A percentile compares a stretch with the other conserved stretches of the same genome.
Conservation (phyloP, 805 yeast species). For the Wickerhamiella kazuoi region DNA sequence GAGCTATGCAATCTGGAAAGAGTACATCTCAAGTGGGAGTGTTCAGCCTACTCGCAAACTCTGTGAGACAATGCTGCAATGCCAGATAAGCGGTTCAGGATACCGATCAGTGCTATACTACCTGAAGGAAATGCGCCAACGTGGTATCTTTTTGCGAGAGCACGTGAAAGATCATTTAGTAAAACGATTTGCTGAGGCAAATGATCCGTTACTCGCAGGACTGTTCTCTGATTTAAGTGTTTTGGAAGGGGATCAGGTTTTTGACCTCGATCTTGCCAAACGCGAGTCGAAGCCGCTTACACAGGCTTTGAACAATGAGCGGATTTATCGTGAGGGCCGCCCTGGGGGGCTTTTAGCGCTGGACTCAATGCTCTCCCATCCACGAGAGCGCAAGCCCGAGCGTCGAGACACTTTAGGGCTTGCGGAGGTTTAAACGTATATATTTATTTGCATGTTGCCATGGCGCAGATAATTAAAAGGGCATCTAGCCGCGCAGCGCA, state of each 20-base stretch:
- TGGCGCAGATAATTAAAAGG: background rate
- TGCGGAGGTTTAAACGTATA: no score
- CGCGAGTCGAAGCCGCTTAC: slow-evolving; percentile 2
- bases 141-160: slow-evolving; percentile 8
- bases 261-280: slow-evolving; percentile 5
- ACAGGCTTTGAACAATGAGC: slow-evolving; percentile 1
- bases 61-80: slow-evolving; percentile 14
- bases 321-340: background rate
- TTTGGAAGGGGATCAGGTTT: background rate
- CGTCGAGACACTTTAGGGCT: no score
- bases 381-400: no score
- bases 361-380: no score
- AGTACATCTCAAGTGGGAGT: slow-evolving; percentile 3
- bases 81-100: slow-evolving; percentile 14
- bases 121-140: slow-evolving; percentile 15
- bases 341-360: no score
- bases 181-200: slow-evolving; percentile 4
- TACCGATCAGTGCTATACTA: slow-evolving; percentile 10
- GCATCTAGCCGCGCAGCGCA: slow-evolving; percentile 52
- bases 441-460: background rate
- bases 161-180: slow-evolving; percentile 8
- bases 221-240: slow-evolving; percentile 1
- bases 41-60: slow-evolving; percentile 11
- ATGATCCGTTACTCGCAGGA: slow-evolving; percentile 5
- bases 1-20: slow-evolving; percentile 14